phyloP scores from a whole-genome alignment of 2,329 filamentous ascomycete genomes.

The Colletotrichum brevisporum region DNA sequence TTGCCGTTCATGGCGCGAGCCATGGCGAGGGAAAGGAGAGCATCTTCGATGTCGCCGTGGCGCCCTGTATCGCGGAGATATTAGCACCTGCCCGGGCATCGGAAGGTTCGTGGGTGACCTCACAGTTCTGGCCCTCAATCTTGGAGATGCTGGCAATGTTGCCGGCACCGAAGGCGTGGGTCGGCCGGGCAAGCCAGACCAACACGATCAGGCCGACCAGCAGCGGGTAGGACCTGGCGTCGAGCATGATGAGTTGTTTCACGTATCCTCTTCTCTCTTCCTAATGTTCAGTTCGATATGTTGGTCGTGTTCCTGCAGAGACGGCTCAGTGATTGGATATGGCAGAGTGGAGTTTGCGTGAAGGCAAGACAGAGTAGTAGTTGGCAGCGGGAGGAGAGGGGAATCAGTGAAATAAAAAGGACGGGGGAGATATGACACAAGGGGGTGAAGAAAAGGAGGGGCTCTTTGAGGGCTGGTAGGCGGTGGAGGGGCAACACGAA shows the following conservation, averaged over 20 bases:
- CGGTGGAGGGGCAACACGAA: slow-evolving; percentile 39
- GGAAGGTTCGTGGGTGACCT: slow-evolving; percentile 45
- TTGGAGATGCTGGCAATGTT: slow-evolving; percentile 88
- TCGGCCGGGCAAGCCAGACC: slow-evolving; percentile 76
- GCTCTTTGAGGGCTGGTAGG: slow-evolving; percentile 22
- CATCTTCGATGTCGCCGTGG: slow-evolving; percentile 94
- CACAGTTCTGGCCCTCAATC: slow-evolving; percentile 87
- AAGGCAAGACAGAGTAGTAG: background rate
- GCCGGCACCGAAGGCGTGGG: slow-evolving; percentile 86
- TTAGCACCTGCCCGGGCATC: slow-evolving; percentile 37
- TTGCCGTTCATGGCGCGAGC: slow-evolving; percentile 70
- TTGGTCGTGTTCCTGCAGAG: slow-evolving; percentile 23
- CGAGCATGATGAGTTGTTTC: slow-evolving; percentile 57
- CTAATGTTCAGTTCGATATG: background rate
- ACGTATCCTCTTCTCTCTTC: slow-evolving; percentile 21
- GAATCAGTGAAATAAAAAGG: slow-evolving; percentile 32
- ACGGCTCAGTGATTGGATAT: slow-evolving; percentile 27
- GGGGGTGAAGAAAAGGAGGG: slow-evolving; percentile 40
- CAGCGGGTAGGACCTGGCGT: slow-evolving; percentile 63
- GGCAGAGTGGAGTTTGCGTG: slow-evolving; percentile 24
- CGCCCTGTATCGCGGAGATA: slow-evolving; percentile 68
- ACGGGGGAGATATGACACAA: slow-evolving; percentile 35
- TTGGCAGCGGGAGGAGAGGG: slow-evolving; percentile 23
- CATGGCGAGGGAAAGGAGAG: slow-evolving; percentile 79
- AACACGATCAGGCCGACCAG: slow-evolving; percentile 72